phyloP scores from a whole-genome alignment of 164 flowering plant species.

The Hamamelis virginiana region DNA sequence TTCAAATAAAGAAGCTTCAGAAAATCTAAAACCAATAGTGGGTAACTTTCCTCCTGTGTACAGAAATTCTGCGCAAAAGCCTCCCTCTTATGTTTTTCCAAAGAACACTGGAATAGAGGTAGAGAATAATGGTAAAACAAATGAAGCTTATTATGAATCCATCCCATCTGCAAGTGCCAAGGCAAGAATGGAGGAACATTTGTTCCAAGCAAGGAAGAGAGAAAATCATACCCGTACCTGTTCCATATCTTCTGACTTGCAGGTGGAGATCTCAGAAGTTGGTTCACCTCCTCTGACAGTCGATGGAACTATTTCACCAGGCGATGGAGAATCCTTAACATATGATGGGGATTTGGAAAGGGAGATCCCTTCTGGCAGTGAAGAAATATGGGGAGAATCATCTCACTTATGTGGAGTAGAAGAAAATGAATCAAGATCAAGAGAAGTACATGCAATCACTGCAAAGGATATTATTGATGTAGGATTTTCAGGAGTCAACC shows the following conservation, averaged over 20 bases:
- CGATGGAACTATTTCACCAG: constrained; percentile 23
- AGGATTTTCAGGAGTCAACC: constrained; percentile 13
- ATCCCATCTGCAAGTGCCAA: constrained; percentile 17
- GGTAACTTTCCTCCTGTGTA: background rate
- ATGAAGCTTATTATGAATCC: constrained; percentile 13
- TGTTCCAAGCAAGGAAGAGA: constrained; percentile 10
- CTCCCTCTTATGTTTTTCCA: constrained; percentile 11
- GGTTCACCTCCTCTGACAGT: constrained; percentile 43
- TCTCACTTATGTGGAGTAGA: constrained; percentile 13
- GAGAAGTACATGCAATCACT: constrained; percentile 10
- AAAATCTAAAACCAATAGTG: constrained; percentile 4
- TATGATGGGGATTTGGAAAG: constrained; percentile 30
- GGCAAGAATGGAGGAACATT: constrained; percentile 13
- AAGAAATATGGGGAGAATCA: constrained; percentile 27
- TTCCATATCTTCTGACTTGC: constrained; percentile 69
- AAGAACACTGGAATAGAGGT: background rate
- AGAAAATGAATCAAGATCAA: constrained; percentile 18
- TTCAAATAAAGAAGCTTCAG: constrained; percentile 12
- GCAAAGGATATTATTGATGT: constrained; percentile 8
- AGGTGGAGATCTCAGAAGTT: constrained; percentile 59
- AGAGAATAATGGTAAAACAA: background rate
- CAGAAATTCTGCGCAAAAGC: background rate
- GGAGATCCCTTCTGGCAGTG: constrained; percentile 23
- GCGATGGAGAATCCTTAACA: constrained; percentile 20
- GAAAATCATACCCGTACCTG: constrained; percentile 26